Base-by-base conservation (phyloP, 805 yeast genomes). In the Candida jianshihensis region DNA sequence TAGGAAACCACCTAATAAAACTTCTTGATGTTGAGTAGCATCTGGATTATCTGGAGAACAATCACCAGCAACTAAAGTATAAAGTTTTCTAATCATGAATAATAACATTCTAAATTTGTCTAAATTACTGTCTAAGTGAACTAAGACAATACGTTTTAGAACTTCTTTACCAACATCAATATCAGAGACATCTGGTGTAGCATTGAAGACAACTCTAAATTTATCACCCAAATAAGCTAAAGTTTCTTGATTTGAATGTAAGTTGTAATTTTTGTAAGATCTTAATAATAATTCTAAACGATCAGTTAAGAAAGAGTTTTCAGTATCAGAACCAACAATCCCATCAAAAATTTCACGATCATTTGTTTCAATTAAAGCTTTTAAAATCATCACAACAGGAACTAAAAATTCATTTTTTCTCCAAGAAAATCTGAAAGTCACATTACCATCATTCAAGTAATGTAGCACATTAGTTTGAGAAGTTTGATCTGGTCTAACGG, bases 11-110 rank as follows among this genome's bases (percentile, higher is more conserved):
- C 97, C 97, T 39, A 92, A 71, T 44, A 92, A 65, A 22, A 92
- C 85, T 65, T 92, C 98, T 65, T 92, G 98, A 70, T 92, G 97
- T 70, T 92, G 98, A 9, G 96, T 86, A 34, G 97, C 95, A 79
- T 92, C 98, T 58, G 98, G 98, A 64, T 92, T 92, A 61, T 92
- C 98, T 14, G 96, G 90, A 36, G 89, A 68, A 61, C 97, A 90
- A 57, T 90, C 96, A 42, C 97, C 97, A 26, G 96, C 96, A 31
- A 90, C 97, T 46, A 92, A 71, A 0, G 97, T 73, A 60, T 92
- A 92, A 42, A 92, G 72, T 64, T 92, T 92, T 70, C 97, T 78
- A 53, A 92, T 80, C 97, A 92, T 92, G 64, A 89, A 92, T 42
- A 89, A 63, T 42, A 92, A 65, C 81, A 89, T 69, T 54, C 87